Conservation (phyloP, 2,329 filamentous ascomycete genomes). For the Sporothrix pallida region DNA sequence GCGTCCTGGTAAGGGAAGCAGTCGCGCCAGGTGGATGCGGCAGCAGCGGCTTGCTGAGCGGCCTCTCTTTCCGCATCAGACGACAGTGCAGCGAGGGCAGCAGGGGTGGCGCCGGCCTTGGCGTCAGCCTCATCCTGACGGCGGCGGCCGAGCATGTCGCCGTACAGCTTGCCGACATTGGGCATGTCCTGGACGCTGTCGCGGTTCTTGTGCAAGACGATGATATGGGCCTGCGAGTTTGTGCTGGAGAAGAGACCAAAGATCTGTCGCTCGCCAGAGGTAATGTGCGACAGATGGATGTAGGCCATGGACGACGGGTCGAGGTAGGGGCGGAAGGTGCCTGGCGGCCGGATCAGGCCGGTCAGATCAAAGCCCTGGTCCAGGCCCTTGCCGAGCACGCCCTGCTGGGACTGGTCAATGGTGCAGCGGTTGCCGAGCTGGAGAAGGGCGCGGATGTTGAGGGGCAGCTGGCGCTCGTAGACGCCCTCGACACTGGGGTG, state of each 20-base stretch:
- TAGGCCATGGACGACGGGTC: conserved; percentile 77
- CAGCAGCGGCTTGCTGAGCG: conserved; percentile 63
- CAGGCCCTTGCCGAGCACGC: conserved; percentile 88
- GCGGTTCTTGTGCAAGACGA: conserved; percentile 82
- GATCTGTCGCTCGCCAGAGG: conserved; percentile 86
- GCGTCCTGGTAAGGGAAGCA: conserved; percentile 87
- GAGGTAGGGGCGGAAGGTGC: conserved; percentile 70
- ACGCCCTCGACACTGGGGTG: conserved; percentile 96
- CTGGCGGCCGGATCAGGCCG: conserved; percentile 70
- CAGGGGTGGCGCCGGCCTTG: conserved; percentile 17
- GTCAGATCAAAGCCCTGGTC: conserved; percentile 92
- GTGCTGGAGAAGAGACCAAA: conserved; percentile 91
- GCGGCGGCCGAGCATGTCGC: conserved; percentile 72
- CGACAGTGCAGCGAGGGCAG: conserved; percentile 12
- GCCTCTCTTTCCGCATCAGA: conserved; percentile 34
- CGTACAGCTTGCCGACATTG: conserved; percentile 87
- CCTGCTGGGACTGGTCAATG: conserved; percentile 88
- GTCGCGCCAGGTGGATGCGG: conserved; percentile 75
- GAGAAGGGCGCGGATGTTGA: conserved; percentile 84
- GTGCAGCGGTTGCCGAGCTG: conserved; percentile 90
- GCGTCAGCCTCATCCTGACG: conserved; percentile 61
- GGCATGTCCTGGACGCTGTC: conserved; percentile 82
- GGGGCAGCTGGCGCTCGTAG: conserved; percentile 90
- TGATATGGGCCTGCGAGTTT: conserved; percentile 78
- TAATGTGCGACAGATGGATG: conserved; percentile 91